phyloP scores from a whole-genome alignment of 768 basidiomycete species.

The Phylloporus sp. region DNA sequence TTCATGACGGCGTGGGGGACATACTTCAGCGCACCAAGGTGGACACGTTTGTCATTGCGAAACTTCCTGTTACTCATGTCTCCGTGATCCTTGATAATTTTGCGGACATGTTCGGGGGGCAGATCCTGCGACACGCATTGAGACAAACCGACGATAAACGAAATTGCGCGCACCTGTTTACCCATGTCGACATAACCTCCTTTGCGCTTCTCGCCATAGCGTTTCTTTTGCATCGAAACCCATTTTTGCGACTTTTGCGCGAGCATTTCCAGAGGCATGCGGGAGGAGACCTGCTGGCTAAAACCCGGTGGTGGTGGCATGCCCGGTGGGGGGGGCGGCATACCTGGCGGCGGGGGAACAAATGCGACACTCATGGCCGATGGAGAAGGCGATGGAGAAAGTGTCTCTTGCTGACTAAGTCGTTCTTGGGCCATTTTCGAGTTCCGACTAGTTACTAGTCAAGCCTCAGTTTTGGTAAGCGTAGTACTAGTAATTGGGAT shows the following conservation, averaged over 20 bases:
- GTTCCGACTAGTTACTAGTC: too few species aligned
- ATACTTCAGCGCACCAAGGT: slow-evolving; percentile 96
- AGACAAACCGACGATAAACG: not conserved
- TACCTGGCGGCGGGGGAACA: slow-evolving; percentile 40
- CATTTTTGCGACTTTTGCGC: slow-evolving; percentile 95
- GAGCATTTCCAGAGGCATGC: slow-evolving; percentile 65
- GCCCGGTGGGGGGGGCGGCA: slow-evolving; percentile 40
- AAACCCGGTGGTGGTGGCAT: slow-evolving; percentile 36
- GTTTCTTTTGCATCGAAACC: slow-evolving; percentile 88
- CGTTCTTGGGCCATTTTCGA: slow-evolving; percentile 12
- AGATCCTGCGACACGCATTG: slow-evolving; percentile 57
- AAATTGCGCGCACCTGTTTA: slow-evolving; percentile 65
- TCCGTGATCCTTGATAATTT: slow-evolving; percentile 99
- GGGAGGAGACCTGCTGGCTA: slow-evolving; percentile 35
- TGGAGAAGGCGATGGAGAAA: slow-evolving; percentile 28
- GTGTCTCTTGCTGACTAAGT: slow-evolving; percentile 24
- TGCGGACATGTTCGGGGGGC: slow-evolving; percentile 96
- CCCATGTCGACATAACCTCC: slow-evolving; percentile 90
- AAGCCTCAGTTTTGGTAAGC: too few species aligned
- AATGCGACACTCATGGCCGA: slow-evolving; percentile 31
- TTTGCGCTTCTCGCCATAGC: slow-evolving; percentile 88
- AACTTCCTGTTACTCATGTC: slow-evolving; percentile 99
- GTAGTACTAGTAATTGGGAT: too few species aligned
- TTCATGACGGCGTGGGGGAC: slow-evolving; percentile 99
- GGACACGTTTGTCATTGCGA: slow-evolving; percentile 98